Base-by-base conservation (phyloP, 2,329 filamentous ascomycete species). In the Aphanoascus verrucosus region DNA sequence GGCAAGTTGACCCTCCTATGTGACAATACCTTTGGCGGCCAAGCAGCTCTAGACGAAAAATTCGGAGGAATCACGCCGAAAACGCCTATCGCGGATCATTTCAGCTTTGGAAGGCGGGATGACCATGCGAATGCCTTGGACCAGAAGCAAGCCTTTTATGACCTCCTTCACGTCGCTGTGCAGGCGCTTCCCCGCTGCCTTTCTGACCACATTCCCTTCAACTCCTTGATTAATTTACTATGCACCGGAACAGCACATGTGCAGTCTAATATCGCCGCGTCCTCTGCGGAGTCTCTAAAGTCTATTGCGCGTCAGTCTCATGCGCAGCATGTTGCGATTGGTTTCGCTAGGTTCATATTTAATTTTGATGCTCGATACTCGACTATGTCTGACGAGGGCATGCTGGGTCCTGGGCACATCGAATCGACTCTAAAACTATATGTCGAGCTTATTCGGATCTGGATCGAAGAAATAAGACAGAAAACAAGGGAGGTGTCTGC, bases 191-290 rank as follows among this genome's bases (percentile, higher is more conserved):
- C 94, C 45, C 84, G 93, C n/a, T 98, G 93, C 64, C 74, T 97
- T 19, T 94, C 91, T 1, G 81, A 85, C 40, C 86, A 94, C 56
- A 93, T 96, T 53, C 88, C 90, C 0, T 91, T 97, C 69, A 94
- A 94, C 64, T 86, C 89, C 0, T 74, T 98, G 32, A 90, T 98
- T 69, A 97, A 96, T 65, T 76, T 98, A 1, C 75, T 98, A 3
- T 98, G 94, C 65, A 98, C 93, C 1, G 93, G 91, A 9, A 98
- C 94, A 1, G 93, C 93, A 11, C 94, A 98, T 69, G 86, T 97
- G 15, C 89, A 97, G 64, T 81, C 81, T 35, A 90, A 93, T 55
- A 96, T 98, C 66, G 94, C 93, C 1, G 80, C 82, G 42, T 96
- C 93, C 0, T 97, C 94, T 1, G 87, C 89, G 2, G 86, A 90